These are phyloP conservation scores for Candida loeiensis DNA, from an alignment of 805 yeast genomes.

Conservation along the genomic window DNA sequence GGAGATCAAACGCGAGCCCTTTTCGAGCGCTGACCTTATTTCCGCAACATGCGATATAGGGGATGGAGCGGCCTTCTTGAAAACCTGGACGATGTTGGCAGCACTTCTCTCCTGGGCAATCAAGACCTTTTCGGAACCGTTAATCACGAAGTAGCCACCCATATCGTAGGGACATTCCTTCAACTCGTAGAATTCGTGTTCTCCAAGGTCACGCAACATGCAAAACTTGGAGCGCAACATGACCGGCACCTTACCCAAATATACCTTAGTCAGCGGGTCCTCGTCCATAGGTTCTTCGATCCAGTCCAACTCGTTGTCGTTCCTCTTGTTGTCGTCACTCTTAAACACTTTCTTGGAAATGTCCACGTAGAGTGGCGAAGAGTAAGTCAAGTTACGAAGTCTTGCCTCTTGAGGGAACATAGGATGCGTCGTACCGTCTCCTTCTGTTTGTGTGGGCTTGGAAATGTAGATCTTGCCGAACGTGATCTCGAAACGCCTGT, in stretches of 20 bases:
- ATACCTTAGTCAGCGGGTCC: conserved; percentile 66
- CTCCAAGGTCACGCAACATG: conserved; percentile 83
- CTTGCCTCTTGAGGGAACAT: conserved; percentile 98
- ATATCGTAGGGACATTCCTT: conserved; percentile 99
- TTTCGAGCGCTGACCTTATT: conserved; percentile 93
- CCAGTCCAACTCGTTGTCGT: conserved; percentile 44
- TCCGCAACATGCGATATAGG: conserved; percentile 96
- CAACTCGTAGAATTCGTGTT: conserved; percentile 89
- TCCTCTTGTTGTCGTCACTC: conserved; percentile 66
- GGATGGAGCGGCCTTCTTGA: conserved; percentile 95
- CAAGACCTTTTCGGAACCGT: conserved; percentile 96
- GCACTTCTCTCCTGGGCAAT: conserved; percentile 99
- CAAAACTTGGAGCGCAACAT: conserved; percentile 97
- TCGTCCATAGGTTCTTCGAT: conserved; percentile 57
- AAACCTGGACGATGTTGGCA: conserved; percentile 97
- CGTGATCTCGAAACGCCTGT: conserved; percentile 91
- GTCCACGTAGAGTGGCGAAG: conserved; percentile 94
- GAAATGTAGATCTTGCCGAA: conserved; percentile 96
- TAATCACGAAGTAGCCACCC: conserved; percentile 98
- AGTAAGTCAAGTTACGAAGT: conserved; percentile 90
- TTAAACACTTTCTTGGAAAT: conserved; percentile 87
- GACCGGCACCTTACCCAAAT: conserved; percentile 95
- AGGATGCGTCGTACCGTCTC: conserved; percentile 99
- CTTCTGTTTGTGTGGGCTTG: conserved; percentile 97
- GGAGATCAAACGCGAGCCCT: conserved; percentile 92